Base-by-base conservation (phyloP, 345 rosid genomes). In the Citrus reticulata region DNA sequence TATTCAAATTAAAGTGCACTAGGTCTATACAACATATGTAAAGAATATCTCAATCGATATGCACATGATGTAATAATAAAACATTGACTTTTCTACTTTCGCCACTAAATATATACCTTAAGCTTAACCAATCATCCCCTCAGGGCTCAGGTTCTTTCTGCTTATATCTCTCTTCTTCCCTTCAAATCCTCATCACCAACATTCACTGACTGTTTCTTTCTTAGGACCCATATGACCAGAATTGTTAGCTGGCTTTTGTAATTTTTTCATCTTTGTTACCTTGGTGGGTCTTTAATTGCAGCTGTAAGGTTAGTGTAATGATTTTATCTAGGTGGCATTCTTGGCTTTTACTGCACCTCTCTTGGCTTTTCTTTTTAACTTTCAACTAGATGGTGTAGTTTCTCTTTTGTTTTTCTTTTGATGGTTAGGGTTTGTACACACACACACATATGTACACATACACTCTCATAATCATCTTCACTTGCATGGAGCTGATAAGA, bases 401-500 rank as follows among this genome's bases (percentile, higher is more conserved):
- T 46, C 13, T 46, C 51, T 13, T 11, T 34, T 71, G 1, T 17
- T 42, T 46, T 58, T 34, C 13, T 16, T 73, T 29, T 58, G 51
- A 35, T 22, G 76, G 54, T 24, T 58, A 62, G 60, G 77, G 61
- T 40, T 46, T 32, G 4, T 32, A 32, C 34, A 32, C 63, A 20
- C 46, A 2, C 25, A 22, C 51, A 10, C 32, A 10, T 3, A 20
- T 64, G 4, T 42, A 74, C 11, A 74, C n/a, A 29, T 30, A 54
- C 22, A 4, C 20, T 17, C 6, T 17, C 22, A 5, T 54, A 17
- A 54, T 54, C 58, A 54, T 60, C 70, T 29, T 16, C 22, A 34
- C 27, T 55, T 72, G 79, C 84, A 76, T 80, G 81, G 75, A 59
- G 34, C n/a, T 35, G 25, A 65, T 17, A 24, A 68, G 74, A 74